phyloP scores from a whole-genome alignment of 768 basidiomycete genomes.

The Cantharellus cinnabarinus region DNA sequence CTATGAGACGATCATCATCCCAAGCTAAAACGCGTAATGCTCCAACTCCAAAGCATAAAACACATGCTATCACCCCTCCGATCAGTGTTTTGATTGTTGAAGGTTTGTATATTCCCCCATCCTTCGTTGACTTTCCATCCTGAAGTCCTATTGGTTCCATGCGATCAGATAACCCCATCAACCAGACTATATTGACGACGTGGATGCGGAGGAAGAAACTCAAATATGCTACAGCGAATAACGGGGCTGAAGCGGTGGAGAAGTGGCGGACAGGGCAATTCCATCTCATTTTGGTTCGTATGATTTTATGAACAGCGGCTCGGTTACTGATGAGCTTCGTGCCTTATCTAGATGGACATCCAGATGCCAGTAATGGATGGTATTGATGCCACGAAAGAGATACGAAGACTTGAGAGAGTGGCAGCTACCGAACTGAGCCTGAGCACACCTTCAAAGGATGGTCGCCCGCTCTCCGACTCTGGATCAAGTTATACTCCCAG shows the following conservation, averaged over 20 bases:
- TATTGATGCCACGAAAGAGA: slow-evolving; percentile 91
- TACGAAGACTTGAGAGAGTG: slow-evolving; percentile 60
- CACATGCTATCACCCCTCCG: slow-evolving; percentile 57
- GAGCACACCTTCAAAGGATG: slow-evolving; percentile 22
- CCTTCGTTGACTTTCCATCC: background rate
- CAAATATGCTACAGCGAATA: slow-evolving; percentile 82
- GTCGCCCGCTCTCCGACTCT: slow-evolving; percentile 29
- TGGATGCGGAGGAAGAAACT: slow-evolving; percentile 95
- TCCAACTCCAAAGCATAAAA: slow-evolving; percentile 2
- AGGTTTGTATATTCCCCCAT: slow-evolving; percentile 26
- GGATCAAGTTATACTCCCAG: slow-evolving; percentile 13
- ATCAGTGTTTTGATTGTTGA: slow-evolving; percentile 98
- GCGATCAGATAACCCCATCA: slow-evolving; percentile 81
- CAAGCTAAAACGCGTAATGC: background rate
- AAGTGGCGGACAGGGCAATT: slow-evolving; percentile 88
- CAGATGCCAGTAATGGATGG: slow-evolving; percentile 99
- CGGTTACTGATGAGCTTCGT: slow-evolving; percentile 8
- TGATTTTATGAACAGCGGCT: background rate
- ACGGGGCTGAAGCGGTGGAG: slow-evolving; percentile 87
- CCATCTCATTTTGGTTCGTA: slow-evolving; percentile 80
- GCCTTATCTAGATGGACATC: slow-evolving; percentile 74
- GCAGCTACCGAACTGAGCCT: slow-evolving; percentile 27
- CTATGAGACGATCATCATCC: background rate
- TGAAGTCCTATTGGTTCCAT: too few relatives aligned
- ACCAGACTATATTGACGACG: slow-evolving; percentile 90